Conservation (phyloP, 2,329 filamentous ascomycete genomes). For the Xylariaceae sp. region DNA sequence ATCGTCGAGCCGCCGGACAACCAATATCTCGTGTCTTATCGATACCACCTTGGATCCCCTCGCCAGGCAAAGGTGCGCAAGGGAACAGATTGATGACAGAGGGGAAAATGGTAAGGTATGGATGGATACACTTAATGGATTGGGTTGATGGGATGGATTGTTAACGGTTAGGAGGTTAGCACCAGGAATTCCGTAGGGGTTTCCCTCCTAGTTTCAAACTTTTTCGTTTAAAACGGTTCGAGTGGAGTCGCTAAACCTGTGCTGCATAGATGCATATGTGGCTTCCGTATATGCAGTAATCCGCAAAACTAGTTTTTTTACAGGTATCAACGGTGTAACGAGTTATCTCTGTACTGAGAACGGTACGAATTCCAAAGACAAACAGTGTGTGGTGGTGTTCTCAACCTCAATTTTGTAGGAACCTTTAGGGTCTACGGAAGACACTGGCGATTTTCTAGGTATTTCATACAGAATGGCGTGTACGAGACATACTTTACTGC, state of each 20-base stretch:
- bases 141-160: background rate
- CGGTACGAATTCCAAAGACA: no score
- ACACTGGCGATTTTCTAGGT: no score
- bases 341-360: no score
- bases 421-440: no score
- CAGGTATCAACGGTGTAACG: no score
- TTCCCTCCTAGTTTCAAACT: background rate
- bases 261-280: background rate
- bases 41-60: background rate
- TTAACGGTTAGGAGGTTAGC: background rate
- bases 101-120: background rate
- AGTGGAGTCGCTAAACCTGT: background rate
- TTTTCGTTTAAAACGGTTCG: background rate
- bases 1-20: no score
- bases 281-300: background rate
- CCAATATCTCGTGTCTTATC: background rate
- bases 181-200: background rate
- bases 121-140: background rate
- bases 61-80: background rate
- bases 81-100: background rate
- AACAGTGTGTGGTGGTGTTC: no score
- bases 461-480: no score
- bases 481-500: no score
- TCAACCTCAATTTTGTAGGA: no score
- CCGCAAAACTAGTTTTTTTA: background rate